phyloP scores from a whole-genome alignment of 2,329 filamentous ascomycete genomes.

The Trichoderma breve region DNA sequence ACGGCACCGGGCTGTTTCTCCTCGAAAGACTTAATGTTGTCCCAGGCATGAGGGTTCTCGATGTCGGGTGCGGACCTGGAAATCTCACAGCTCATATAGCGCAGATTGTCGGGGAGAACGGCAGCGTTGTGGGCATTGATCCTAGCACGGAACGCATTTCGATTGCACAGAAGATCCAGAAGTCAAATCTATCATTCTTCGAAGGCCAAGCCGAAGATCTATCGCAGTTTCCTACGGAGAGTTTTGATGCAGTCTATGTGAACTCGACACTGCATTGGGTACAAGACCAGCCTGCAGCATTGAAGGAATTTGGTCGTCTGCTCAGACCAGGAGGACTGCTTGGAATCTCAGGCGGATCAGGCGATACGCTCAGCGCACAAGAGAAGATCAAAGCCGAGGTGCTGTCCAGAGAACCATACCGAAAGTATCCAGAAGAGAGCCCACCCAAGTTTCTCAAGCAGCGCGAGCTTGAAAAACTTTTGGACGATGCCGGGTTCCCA shows the following conservation, averaged over 20 bases:
- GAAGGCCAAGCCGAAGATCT: background rate
- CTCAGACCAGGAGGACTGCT: background rate
- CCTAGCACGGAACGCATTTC: background rate
- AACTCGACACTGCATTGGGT: background rate
- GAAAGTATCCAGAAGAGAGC: background rate
- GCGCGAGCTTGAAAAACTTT: background rate
- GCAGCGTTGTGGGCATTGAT: background rate
- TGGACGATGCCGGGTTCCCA: background rate
- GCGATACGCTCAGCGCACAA: background rate
- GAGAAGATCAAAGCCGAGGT: background rate
- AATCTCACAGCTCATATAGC: background rate
- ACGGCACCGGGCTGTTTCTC: background rate
- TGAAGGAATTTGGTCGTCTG: background rate
- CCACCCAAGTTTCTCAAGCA: background rate
- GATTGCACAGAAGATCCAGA: background rate
- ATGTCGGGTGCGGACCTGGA: background rate
- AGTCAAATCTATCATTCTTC: background rate
- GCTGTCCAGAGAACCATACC: background rate
- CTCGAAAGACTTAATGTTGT: background rate
- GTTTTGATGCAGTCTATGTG: background rate
- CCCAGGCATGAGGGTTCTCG: background rate
- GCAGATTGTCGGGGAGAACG: background rate
- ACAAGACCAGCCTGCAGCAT: background rate
- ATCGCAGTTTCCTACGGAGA: background rate
- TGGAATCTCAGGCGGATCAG: background rate